Evolutionary conservation across 352 stramenopile genomes (phyloP).

Genomic region (Phytophthora fragariaefolia): DNA sequence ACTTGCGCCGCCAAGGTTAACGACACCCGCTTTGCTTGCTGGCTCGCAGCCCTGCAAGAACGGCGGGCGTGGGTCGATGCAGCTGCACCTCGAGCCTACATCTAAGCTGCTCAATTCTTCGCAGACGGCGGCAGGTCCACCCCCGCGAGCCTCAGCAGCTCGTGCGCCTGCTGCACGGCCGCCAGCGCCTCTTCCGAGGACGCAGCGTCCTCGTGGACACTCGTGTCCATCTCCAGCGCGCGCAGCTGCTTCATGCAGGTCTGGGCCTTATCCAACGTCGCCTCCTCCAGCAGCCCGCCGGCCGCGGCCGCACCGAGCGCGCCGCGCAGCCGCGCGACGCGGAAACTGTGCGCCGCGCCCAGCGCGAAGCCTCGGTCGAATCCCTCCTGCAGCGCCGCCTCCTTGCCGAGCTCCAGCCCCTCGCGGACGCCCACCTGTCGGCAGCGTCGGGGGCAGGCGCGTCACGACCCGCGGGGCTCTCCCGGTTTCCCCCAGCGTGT

Average conservation of each 20-base stretch:
- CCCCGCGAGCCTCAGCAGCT: constrained; percentile 27
- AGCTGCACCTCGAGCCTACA: too few species aligned
- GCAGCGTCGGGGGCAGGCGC: too few species aligned
- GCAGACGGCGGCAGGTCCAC: too few species aligned
- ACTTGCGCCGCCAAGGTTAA: too few species aligned
- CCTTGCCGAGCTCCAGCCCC: constrained; percentile 73
- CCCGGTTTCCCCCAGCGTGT: too few species aligned
- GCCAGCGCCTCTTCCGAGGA: constrained; percentile 6
- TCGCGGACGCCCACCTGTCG: constrained; percentile 76
- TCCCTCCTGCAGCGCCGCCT: constrained; percentile 71
- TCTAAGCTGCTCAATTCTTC: too few species aligned
- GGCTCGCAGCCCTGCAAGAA: too few species aligned
- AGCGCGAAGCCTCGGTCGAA: constrained; percentile 66
- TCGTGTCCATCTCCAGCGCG: constrained; percentile 34
- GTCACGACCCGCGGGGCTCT: too few species aligned
- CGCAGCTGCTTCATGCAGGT: constrained; percentile 25
- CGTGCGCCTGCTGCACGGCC: constrained; percentile 9
- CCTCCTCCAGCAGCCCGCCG: constrained; percentile 34
- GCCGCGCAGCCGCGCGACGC: constrained; percentile 57
- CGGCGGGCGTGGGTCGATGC: too few species aligned
- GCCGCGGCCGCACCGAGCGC: constrained; percentile 41
- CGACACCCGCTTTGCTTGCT: too few species aligned
- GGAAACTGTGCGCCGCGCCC: constrained; percentile 46
- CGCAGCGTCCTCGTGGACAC: constrained; percentile 5
- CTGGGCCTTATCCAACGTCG: neutral